These are phyloP conservation scores for Chondrus crispus DNA, from an alignment of 23 red algal species.

Conservation along the genomic window DNA sequence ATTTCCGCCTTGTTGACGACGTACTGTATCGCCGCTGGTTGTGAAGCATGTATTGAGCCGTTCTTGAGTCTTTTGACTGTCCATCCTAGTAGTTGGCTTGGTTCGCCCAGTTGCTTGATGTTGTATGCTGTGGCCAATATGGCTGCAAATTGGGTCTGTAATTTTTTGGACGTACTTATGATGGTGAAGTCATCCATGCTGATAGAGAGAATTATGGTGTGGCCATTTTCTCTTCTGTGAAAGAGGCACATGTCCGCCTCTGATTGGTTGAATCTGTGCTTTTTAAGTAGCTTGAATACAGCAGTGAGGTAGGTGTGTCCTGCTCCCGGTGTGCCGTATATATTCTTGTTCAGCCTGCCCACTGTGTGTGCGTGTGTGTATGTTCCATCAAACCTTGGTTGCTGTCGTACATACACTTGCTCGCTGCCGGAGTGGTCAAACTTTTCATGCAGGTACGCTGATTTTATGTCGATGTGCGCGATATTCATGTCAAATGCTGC, in stretches of 20 bases:
- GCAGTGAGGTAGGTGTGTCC: not conserved
- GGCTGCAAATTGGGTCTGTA: not conserved
- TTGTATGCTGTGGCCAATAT: not conserved
- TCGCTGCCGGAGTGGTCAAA: not conserved
- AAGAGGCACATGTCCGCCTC: not conserved
- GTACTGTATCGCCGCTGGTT: not conserved
- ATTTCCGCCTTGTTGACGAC: not conserved
- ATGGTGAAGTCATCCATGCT: not conserved
- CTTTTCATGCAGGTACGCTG: slow-evolving; percentile 9
- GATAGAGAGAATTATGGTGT: not conserved
- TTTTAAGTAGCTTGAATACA: not conserved
- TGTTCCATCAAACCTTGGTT: not conserved
- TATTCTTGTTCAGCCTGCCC: not conserved
- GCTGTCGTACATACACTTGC: not conserved
- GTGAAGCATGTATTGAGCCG: not conserved
- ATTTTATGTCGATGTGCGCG: slow-evolving; percentile 24
- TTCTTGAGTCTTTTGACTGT: not conserved
- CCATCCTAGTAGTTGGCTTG: not conserved
- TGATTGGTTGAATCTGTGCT: no score
- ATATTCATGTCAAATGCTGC: not conserved
- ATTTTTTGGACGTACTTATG: not conserved
- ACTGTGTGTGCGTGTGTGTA: not conserved
- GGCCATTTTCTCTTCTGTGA: not conserved
- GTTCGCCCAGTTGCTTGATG: not conserved
- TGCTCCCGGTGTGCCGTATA: not conserved